These are phyloP conservation scores for Tricholoma saponaceum DNA, from an alignment of 768 basidiomycete species.

Conservation along the genomic window DNA sequence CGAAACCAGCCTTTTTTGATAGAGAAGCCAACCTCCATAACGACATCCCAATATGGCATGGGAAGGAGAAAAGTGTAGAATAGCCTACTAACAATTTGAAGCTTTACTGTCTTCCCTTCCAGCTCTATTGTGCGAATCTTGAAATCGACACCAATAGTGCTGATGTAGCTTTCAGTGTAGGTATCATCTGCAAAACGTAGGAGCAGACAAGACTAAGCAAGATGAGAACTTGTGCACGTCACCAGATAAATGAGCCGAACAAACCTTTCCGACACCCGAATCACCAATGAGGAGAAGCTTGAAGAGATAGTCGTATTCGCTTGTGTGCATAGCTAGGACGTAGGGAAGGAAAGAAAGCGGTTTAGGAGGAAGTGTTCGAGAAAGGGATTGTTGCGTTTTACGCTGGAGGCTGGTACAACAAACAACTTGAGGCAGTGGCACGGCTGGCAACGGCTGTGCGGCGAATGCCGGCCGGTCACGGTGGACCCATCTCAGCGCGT, in stretches of 20 bases:
- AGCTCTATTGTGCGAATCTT: constrained; percentile 99
- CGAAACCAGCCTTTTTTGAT: not conserved
- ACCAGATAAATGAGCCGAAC: constrained; percentile 16
- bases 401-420: constrained; percentile 22
- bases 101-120: constrained; percentile 96
- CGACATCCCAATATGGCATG: not conserved
- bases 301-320: constrained; percentile 95
- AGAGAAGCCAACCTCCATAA: not conserved
- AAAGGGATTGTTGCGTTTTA: constrained; percentile 25
- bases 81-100: constrained; percentile 83
- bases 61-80: constrained; percentile 5
- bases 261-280: constrained; percentile 91
- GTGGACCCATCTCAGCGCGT: too few species aligned
- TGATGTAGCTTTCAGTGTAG: constrained; percentile 96
- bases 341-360: constrained; percentile 19
- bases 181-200: constrained; percentile 95
- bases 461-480: constrained; percentile 7
- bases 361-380: constrained; percentile 26
- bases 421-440: constrained; percentile 18
- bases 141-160: constrained; percentile 97
- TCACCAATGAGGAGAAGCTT: constrained; percentile 94
- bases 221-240: constrained; percentile 19
- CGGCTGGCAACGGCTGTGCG: constrained; percentile 12
- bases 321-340: constrained; percentile 62
- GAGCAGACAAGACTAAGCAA: constrained; percentile 76